Base-by-base conservation (phyloP, 2,329 filamentous ascomycete species). In the Diplocarpon rosae region DNA sequence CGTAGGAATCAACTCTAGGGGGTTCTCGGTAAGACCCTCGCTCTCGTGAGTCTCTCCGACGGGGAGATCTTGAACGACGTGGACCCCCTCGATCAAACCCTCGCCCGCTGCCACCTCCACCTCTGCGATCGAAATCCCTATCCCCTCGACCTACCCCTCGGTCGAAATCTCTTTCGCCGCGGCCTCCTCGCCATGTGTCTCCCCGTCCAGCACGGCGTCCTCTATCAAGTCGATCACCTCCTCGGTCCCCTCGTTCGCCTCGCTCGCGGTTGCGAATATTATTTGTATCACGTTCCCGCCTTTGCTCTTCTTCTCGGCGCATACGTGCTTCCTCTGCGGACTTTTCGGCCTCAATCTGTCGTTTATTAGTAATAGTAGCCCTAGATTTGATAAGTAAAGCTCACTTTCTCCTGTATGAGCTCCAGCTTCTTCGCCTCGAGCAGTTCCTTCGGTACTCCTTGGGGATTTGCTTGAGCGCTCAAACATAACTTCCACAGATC, bases 401-500 rank as follows among this genome's bases (percentile, higher is more conserved):
- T 29, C 63, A 93, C 90, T 81, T 94, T 94, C 66, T 95, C 88
- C 65, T 95, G 87, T 50, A 92, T 86, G 38, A 98, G 70, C 65
- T 98, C 92, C 36, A 85, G 69, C 66, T 96, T 98, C 71, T 98
- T 98, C 0, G 90, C 89, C 63, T 98, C 92, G 2, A 98, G 69
- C 34, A 98, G 72, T 65, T 95, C 89, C 64, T 94, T 90, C 0
- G 92, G 90, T 11, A 98, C 88, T 43, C 92, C 92, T 61, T 92
- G 84, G 0, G 87, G 80, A 62, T 82, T 95, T 33, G 75, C 71
- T 64, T 98, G 92, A 9, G 88, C 92, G 63, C 89, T 95, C 37
- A 98, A 68, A 56, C 90, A 84, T 14, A 98, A 69, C 47, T 81
- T 85, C 92, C 92, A 98, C 11, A 98, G 67, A 51, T 95, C 86